A percentile compares a stretch with the other conserved stretches of the same genome.
Evolutionary conservation across 2,329 filamentous ascomycete genomes (phyloP).

Genomic region (Colletotrichum aenigma): DNA sequence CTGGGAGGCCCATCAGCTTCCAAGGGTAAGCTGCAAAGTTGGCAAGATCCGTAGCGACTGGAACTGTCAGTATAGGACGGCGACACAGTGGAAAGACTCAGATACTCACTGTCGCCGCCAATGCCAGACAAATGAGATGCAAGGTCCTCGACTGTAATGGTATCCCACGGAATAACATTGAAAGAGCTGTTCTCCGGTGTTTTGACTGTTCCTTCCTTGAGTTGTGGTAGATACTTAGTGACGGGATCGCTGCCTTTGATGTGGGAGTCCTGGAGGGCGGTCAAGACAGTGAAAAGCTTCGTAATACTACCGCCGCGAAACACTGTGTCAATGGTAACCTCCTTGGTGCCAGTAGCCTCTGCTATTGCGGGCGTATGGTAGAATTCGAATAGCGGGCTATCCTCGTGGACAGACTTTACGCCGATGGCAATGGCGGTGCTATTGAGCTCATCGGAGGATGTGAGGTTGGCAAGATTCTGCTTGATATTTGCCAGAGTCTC

Average conservation of each 20-base stretch:
- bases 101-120: conserved; percentile 17
- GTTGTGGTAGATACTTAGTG: conserved; percentile 26
- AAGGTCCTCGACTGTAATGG: conserved; percentile 20
- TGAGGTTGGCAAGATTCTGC: not conserved
- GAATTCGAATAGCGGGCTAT: conserved; percentile 38
- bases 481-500: not conserved
- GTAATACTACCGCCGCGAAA: conserved; percentile 47
- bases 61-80: not conserved
- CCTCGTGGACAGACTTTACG: conserved; percentile 46
- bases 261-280: conserved; percentile 31
- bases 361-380: conserved; percentile 41
- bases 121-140: conserved; percentile 22
- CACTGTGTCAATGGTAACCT: conserved; percentile 42
- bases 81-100: too few species aligned
- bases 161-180: conserved; percentile 16
- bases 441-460: conserved; percentile 25
- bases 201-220: not conserved
- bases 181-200: not conserved
- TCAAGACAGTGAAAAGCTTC: conserved; percentile 43
- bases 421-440: conserved; percentile 40
- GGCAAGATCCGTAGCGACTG: conserved; percentile 14
- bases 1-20: conserved; percentile 10
- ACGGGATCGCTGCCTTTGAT: conserved; percentile 30
- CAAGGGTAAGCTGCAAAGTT: not conserved
- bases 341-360: conserved; percentile 11